Evolutionary conservation across 2,329 filamentous ascomycete species (phyloP).

Genomic region (Ceratocystis destructans): DNA sequence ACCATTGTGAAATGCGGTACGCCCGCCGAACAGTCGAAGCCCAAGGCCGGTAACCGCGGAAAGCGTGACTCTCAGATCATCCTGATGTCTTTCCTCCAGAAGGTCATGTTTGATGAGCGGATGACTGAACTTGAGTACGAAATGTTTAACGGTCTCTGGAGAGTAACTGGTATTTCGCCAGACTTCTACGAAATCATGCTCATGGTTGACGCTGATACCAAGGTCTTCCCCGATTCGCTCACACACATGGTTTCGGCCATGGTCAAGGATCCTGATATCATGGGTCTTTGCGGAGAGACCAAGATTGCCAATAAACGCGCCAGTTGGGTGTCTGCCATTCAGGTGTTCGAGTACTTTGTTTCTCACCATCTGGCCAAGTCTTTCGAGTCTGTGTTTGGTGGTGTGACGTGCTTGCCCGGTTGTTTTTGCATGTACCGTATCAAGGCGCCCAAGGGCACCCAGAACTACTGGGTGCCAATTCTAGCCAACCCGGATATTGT

Average conservation of each 20-base stretch:
- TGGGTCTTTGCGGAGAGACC: slow-evolving; percentile 96
- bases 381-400: slow-evolving; percentile 96
- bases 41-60: slow-evolving; percentile 91
- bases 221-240: slow-evolving; percentile 94
- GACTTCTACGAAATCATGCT: slow-evolving; percentile 97
- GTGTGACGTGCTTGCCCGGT: slow-evolving; percentile 94
- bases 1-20: slow-evolving; percentile 92
- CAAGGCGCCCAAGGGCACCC: slow-evolving; percentile 93
- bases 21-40: slow-evolving; percentile 62
- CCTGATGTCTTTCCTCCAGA: slow-evolving; percentile 97
- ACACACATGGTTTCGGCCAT: slow-evolving; percentile 99
- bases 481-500: slow-evolving; percentile 96
- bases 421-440: slow-evolving; percentile 99
- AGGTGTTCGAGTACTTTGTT: slow-evolving; percentile 99
- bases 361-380: slow-evolving; percentile 94
- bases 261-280: slow-evolving; percentile 98
- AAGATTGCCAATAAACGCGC: slow-evolving; percentile 98
- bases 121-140: slow-evolving; percentile 99
- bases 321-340: slow-evolving; percentile 93
- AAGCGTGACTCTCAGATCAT: slow-evolving; percentile 99
- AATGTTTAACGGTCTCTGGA: slow-evolving; percentile 99
- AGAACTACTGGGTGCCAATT: slow-evolving; percentile 99
- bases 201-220: slow-evolving; percentile 98
- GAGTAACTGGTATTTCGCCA: slow-evolving; percentile 92
- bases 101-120: slow-evolving; percentile 99